These are phyloP conservation scores for Tricholoma hemisulphureum DNA, from an alignment of 768 basidiomycete species.

Conservation along the genomic window DNA sequence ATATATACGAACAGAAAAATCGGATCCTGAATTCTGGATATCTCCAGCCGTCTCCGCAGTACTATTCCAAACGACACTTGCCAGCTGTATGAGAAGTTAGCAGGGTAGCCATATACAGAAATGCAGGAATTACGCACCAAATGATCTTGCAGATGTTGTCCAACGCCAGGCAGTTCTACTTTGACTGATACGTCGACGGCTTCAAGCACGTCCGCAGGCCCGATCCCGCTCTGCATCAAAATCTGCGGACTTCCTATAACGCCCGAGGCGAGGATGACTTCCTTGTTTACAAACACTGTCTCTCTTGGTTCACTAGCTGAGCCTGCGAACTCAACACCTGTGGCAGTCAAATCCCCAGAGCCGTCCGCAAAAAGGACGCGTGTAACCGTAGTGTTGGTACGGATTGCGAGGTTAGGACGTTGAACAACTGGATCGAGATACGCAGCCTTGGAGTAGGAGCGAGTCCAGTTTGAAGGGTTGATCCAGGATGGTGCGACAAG, in stretches of 20 bases:
- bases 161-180: constrained; percentile 56
- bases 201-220: constrained; percentile 50
- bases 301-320: constrained; percentile 10
- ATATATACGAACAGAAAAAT: constrained; percentile 26
- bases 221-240: constrained; percentile 57
- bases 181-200: constrained; percentile 44
- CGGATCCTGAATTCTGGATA: constrained; percentile 25
- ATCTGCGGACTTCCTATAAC: constrained; percentile 53
- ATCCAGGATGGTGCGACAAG: constrained; percentile 59
- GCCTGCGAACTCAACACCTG: constrained; percentile 48
- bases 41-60: constrained; percentile 34
- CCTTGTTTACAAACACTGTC: constrained; percentile 33
- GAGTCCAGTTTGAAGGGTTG: constrained; percentile 60
- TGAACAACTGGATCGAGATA: constrained; percentile 63
- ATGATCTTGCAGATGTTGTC: constrained; percentile 57
- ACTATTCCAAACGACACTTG: constrained; percentile 12
- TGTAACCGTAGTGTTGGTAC: constrained; percentile 60
- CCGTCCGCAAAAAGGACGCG: constrained; percentile 41
- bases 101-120: too few species aligned
- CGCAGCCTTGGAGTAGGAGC: constrained; percentile 57
- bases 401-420: constrained; percentile 61
- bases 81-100: constrained; percentile 6
- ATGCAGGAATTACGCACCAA: constrained; percentile 23
- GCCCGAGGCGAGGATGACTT: constrained; percentile 49
- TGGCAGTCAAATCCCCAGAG: constrained; percentile 44